These are phyloP conservation scores for Taphrina betulina DNA, from an alignment of 1,139 yeast species.

Conservation along the genomic window DNA sequence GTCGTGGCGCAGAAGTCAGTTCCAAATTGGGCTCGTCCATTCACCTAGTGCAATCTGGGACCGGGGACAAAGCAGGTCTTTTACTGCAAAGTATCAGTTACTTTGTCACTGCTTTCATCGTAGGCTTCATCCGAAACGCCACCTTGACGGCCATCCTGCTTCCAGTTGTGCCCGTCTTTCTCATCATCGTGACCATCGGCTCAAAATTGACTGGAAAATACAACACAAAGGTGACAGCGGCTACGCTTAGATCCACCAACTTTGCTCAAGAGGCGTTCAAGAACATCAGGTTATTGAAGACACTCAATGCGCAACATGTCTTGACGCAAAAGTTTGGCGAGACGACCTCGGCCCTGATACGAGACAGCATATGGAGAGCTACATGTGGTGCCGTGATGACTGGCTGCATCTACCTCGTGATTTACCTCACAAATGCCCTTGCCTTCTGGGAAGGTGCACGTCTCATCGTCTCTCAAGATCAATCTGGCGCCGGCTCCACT, in stretches of 20 bases:
- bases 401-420: slow-evolving; percentile 43
- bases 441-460: slow-evolving; percentile 47
- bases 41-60: slow-evolving; percentile 4
- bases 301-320: slow-evolving; percentile 48
- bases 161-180: slow-evolving; percentile 10
- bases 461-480: slow-evolving; percentile 47
- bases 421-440: slow-evolving; percentile 47
- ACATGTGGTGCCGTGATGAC: slow-evolving; percentile 43
- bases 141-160: slow-evolving; percentile 5
- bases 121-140: slow-evolving; percentile 5
- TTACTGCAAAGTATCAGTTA: slow-evolving; percentile 2
- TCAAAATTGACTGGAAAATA: neutral
- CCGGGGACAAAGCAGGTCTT: slow-evolving; percentile 14
- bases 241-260: slow-evolving; percentile 33
- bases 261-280: slow-evolving; percentile 49
- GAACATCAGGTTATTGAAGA: slow-evolving; percentile 48
- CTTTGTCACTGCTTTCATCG: slow-evolving; percentile 5
- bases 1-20: neutral
- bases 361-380: slow-evolving; percentile 42
- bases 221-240: neutral
- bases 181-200: slow-evolving; percentile 3
- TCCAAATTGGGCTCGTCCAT: slow-evolving; percentile 6
- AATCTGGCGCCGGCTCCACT: slow-evolving; percentile 49
- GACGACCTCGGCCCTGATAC: slow-evolving; percentile 41
- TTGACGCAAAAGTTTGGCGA: slow-evolving; percentile 44